phyloP scores from a whole-genome alignment of 805 yeast species.

The Yarrowia keelungensis region DNA sequence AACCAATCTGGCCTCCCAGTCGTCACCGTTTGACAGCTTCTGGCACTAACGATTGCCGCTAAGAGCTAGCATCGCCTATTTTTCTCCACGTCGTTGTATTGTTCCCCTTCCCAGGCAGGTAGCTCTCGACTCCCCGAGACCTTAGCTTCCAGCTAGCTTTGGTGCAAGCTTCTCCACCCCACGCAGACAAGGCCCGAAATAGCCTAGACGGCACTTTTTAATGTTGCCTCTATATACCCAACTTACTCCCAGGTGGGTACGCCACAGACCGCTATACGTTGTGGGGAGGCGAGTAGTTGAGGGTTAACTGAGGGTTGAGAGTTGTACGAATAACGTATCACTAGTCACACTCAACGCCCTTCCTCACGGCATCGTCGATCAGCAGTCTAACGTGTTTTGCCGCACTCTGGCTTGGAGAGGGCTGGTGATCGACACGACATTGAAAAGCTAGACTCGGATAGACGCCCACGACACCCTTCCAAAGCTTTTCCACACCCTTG shows the following conservation, averaged over 20 bases:
- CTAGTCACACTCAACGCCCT: too few relatives aligned
- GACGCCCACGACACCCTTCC: slow-evolving; percentile 12
- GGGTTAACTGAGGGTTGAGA: too few relatives aligned
- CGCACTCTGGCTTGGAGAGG: neutral
- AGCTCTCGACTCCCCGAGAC: too few relatives aligned
- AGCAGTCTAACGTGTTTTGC: neutral
- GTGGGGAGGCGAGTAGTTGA: neutral
- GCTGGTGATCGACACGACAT: slow-evolving; percentile 17
- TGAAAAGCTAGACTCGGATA: neutral
- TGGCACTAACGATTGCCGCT: too few relatives aligned
- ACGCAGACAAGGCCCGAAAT: neutral
- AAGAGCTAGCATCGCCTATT: too few relatives aligned
- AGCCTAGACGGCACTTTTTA: slow-evolving; percentile 20
- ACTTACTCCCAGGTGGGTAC: neutral
- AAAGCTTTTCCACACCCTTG: slow-evolving; percentile 32
- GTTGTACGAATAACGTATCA: too few relatives aligned
- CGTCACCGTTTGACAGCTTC: too few relatives aligned
- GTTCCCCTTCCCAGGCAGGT: neutral
- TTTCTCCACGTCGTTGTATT: too few relatives aligned
- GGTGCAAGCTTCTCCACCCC: slow-evolving; percentile 4
- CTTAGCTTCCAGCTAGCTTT: too few relatives aligned
- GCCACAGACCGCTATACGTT: neutral
- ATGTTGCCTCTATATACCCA: slow-evolving; percentile 7
- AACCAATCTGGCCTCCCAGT: too few relatives aligned
- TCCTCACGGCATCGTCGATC: neutral